Evolutionary conservation across 805 yeast genomes (phyloP), one percentile per base, ranked within the genome.

Genomic region (Kuraishia cidri): DNA sequence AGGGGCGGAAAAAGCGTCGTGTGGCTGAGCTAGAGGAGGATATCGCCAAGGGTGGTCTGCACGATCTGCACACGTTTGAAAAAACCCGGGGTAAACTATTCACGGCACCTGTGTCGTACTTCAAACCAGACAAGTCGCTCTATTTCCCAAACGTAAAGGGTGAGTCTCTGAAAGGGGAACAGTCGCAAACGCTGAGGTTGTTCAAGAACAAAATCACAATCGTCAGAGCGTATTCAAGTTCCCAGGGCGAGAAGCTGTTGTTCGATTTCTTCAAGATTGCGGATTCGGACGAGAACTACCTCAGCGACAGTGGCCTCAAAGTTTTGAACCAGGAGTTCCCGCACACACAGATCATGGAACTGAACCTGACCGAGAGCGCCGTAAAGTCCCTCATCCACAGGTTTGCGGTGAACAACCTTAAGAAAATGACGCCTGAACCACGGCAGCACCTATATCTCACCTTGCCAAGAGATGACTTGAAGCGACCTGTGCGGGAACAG

Each of bases 41-140:
- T 55, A 66, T 79, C 42, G 69, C 79, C 17, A 72, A 70, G 41
- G 75, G 84, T 18, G 78, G 82, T n/a, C 67, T 76, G 66, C 69
- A 73, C 40, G 80, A 78, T 37, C 64, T 78, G 48, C 72, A 72
- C 45, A 66, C 71, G 3, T 79, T 74, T 48, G 63, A 79, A 31
- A 79, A 79, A 44, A 83, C 90, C 3, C 71, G 76, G 24, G 98
- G 97, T 16, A 86, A 87, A 56, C 65, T 88, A 40, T 92, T 87
- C 60, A 61, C 69, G 12, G 72, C 95, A 0, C 97, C 97, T 1
- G 64, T 71, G n/a, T 72, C 87, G 2, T 79, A 72, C 44, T 88
- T 90, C 70, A 72, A 71, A 38, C 58, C 64, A 9, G 88, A 82
- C 6, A 79, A 71, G 47, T 66, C 97, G 0, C 58, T 75, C 30